phyloP scores from a whole-genome alignment of 345 rosid species.

The Capsella bursapastoris region DNA sequence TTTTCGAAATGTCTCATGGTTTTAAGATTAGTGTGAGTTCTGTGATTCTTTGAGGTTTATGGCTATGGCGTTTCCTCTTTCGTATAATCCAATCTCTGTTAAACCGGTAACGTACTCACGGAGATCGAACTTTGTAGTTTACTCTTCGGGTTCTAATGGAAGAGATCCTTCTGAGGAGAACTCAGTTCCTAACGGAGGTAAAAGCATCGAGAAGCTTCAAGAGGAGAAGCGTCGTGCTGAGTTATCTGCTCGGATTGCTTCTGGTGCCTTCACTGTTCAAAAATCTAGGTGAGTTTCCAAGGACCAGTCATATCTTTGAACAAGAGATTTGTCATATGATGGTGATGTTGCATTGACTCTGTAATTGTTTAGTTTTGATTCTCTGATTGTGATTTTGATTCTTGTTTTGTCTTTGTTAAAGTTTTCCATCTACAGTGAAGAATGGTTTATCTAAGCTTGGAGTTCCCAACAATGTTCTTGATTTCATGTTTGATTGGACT shows the following conservation, averaged over 20 bases:
- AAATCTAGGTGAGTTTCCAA: slow-evolving; percentile 56
- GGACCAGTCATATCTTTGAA: no score
- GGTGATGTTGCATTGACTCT: not conserved
- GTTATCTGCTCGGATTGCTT: slow-evolving; percentile 78
- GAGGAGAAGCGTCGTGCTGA: slow-evolving; percentile 78
- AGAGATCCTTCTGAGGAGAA: slow-evolving; percentile 54
- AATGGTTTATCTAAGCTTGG: slow-evolving; percentile 81
- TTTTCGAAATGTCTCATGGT: not conserved
- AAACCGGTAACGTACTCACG: slow-evolving; percentile 41
- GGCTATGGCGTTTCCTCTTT: slow-evolving; percentile 45
- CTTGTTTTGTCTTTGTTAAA: slow-evolving; percentile 31
- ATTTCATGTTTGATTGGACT: slow-evolving; percentile 61
- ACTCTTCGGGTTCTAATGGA: slow-evolving; percentile 66
- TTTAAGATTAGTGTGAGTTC: not conserved
- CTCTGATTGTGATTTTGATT: not conserved
- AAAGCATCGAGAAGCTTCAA: slow-evolving; percentile 53
- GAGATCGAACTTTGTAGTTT: slow-evolving; percentile 38
- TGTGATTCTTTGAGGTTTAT: slow-evolving; percentile 13
- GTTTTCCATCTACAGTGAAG: slow-evolving; percentile 66
- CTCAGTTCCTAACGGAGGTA: slow-evolving; percentile 45
- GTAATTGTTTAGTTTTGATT: slow-evolving; percentile 2
- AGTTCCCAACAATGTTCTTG: slow-evolving; percentile 57
- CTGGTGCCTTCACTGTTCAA: slow-evolving; percentile 78
- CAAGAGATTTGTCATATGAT: not conserved
- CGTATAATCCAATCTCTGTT: slow-evolving; percentile 28